A percentile compares a stretch with the other conserved stretches of the same genome.
Conservation (phyloP, 306 rosid genomes). For the Citrullus amarus region DNA sequence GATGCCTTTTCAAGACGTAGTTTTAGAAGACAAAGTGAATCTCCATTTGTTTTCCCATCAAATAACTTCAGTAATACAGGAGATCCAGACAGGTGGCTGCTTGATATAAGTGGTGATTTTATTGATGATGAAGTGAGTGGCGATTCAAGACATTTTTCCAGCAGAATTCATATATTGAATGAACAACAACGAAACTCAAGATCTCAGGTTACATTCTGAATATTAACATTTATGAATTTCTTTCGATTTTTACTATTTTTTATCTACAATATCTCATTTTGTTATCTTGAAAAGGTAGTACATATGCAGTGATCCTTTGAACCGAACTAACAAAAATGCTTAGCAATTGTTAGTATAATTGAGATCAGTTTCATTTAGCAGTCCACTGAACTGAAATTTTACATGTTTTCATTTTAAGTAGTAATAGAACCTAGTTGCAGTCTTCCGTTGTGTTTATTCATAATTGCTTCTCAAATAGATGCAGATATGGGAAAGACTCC, state of each 20-base stretch:
- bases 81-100: constrained; percentile 81
- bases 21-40: constrained; percentile 71
- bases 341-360: not conserved
- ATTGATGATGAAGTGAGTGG: constrained; percentile 43
- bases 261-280: not conserved
- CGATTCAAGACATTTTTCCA: constrained; percentile 42
- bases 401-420: not conserved
- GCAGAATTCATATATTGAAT: constrained; percentile 53
- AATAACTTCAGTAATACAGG: constrained; percentile 51
- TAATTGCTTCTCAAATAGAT: constrained; percentile 20
- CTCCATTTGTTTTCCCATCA: constrained; percentile 55
- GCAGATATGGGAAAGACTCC: constrained; percentile 93
- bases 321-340: not conserved
- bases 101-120: constrained; percentile 71
- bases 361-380: not conserved
- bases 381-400: not conserved
- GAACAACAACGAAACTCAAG: constrained; percentile 60
- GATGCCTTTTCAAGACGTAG: constrained; percentile 82
- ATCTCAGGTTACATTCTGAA: constrained; percentile 52
- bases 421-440: not conserved
- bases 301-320: not conserved
- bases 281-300: not conserved
- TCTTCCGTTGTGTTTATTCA: not conserved
- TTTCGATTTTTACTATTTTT: not conserved
- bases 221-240: not conserved